Percentiles rank a stretch among this genome's conserved stretches.
These are phyloP conservation scores for Boletellus ananas DNA, from an alignment of 768 basidiomycete genomes.

Conservation along the genomic window DNA sequence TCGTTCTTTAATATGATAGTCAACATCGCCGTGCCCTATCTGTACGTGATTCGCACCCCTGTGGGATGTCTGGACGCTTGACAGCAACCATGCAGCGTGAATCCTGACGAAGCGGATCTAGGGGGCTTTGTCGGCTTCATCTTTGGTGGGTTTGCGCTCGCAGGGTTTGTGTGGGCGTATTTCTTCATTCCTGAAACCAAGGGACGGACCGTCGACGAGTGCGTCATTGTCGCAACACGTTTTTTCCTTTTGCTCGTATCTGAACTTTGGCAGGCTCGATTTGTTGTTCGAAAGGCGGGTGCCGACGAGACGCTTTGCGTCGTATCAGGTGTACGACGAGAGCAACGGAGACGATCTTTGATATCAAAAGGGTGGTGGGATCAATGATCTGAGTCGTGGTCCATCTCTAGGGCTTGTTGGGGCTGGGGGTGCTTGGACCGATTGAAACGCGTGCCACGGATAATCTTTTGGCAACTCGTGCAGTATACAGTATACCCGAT, in stretches of 20 bases:
- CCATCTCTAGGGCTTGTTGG: too few relatives aligned
- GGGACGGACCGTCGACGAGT: conserved; percentile 28
- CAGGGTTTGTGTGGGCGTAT: conserved; percentile 22
- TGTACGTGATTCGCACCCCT: conserved; percentile 7
- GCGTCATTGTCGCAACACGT: conserved; percentile 9
- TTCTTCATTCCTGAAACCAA: conserved; percentile 28
- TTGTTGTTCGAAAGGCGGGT: conserved; percentile 30
- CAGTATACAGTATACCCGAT: too few relatives aligned
- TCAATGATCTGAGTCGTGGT: too few relatives aligned
- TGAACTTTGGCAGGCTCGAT: conserved; percentile 3
- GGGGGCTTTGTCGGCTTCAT: conserved; percentile 29
- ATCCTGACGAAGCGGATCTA: conserved; percentile 24
- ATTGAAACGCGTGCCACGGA: too few relatives aligned
- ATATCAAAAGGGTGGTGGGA: too few relatives aligned
- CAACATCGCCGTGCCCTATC: conserved; percentile 27
- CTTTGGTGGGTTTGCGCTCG: conserved; percentile 24
- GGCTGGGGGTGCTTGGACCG: too few relatives aligned
- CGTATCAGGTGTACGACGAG: conserved; percentile 10
- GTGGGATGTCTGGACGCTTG: background rate
- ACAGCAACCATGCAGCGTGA: conserved; percentile 13
- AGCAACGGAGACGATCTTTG: too few relatives aligned
- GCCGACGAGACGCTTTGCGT: conserved; percentile 25
- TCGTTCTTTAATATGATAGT: conserved; percentile 23
- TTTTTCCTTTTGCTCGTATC: background rate
- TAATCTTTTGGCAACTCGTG: too few relatives aligned